A percentile compares a stretch with the other conserved stretches of the same genome.
Evolutionary conservation across 306 rosid species (phyloP).

Genomic region (Vicia faba): DNA sequence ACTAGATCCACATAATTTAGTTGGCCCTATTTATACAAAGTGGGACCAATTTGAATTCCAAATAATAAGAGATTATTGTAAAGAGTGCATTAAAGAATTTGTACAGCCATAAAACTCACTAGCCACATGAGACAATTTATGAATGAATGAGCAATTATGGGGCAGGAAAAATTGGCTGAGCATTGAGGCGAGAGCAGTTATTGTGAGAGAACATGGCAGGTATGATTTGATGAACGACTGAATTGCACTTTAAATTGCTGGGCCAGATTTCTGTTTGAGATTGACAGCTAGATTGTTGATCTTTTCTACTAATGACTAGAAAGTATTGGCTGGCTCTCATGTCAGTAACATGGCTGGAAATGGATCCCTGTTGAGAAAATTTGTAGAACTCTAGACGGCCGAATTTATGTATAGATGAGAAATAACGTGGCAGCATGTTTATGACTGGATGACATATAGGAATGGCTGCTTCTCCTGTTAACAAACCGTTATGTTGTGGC

Average conservation of each 20-base stretch:
- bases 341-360: neutral
- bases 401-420: neutral
- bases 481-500: neutral
- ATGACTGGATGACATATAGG: neutral
- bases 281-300: neutral
- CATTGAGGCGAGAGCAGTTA: neutral
- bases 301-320: too few relatives aligned
- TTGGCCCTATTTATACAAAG: too few relatives aligned
- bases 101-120: neutral
- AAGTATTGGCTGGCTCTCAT: neutral
- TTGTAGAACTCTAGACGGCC: neutral
- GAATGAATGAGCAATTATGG: neutral
- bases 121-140: neutral
- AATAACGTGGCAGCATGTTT: neutral
- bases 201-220: neutral
- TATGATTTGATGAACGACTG: neutral
- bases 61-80: neutral
- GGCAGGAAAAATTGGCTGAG: neutral
- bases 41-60: neutral
- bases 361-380: neutral
- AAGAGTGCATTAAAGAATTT: conserved; percentile 1
- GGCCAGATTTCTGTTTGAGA: neutral
- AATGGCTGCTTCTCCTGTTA: neutral
- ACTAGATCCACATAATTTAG: too few relatives aligned
- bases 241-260: neutral